A percentile compares a stretch with the other conserved stretches of the same genome.
phyloP scores from a whole-genome alignment of 2,329 filamentous ascomycete genomes.

The Ambrosiella xylebori region DNA sequence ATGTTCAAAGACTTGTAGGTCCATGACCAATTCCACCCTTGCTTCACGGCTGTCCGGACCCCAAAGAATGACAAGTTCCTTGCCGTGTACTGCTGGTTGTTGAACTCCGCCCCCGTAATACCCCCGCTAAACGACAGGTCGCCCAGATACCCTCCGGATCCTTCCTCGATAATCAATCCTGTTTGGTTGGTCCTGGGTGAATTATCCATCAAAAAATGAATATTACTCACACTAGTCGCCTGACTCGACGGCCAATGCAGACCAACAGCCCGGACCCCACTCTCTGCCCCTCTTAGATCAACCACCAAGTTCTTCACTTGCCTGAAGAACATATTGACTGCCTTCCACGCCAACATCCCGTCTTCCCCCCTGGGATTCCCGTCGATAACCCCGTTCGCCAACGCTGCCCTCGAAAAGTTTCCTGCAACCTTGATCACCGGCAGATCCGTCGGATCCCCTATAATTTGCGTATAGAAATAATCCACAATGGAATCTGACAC shows the following conservation, averaged over 20 bases:
- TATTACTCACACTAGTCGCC: constrained; percentile 41
- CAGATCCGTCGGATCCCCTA: constrained; percentile 47
- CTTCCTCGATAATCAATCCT: constrained; percentile 46
- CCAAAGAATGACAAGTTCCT: constrained; percentile 49
- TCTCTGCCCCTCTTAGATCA: constrained; percentile 33
- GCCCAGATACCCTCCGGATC: constrained; percentile 48
- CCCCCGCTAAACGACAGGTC: constrained; percentile 58
- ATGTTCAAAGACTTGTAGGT: constrained; percentile 50
- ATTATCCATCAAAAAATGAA: constrained; percentile 34
- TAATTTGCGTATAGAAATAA: constrained; percentile 64
- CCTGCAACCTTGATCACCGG: constrained; percentile 37
- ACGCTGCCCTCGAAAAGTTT: constrained; percentile 23
- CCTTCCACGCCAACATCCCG: constrained; percentile 27
- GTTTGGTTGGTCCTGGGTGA: constrained; percentile 30
- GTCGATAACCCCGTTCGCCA: constrained; percentile 27
- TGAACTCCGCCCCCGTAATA: constrained; percentile 36
- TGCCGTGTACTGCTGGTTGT: constrained; percentile 57
- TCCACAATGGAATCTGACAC: constrained; percentile 54
- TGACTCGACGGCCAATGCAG: constrained; percentile 55
- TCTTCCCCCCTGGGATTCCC: constrained; percentile 27
- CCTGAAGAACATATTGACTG: constrained; percentile 43
- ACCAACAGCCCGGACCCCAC: constrained; percentile 29
- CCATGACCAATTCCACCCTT: constrained; percentile 66
- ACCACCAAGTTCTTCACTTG: constrained; percentile 41
- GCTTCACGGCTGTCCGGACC: constrained; percentile 48